These are phyloP conservation scores for Penicillium malachiteum DNA, from an alignment of 495 filamentous ascomycete species.

Conservation along the genomic window DNA sequence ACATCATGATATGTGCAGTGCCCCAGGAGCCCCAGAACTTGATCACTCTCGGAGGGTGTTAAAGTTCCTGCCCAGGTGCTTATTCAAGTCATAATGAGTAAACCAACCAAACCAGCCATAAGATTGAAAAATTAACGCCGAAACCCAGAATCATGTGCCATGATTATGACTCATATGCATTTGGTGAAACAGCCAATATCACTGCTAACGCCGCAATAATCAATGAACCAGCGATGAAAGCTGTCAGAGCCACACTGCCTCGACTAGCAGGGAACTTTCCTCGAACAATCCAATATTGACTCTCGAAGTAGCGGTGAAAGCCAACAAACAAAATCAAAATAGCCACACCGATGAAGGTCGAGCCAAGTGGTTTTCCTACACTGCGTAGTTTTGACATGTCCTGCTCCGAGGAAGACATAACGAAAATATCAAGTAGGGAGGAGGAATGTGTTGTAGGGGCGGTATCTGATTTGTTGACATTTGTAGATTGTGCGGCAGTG, in stretches of 20 bases:
- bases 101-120: neutral
- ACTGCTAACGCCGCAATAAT: constrained; percentile 71
- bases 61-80: too few species aligned
- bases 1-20: too few species aligned
- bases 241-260: constrained; percentile 78
- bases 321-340: constrained; percentile 85
- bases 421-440: constrained; percentile 8
- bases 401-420: constrained; percentile 7
- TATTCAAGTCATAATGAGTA: too few species aligned
- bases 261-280: constrained; percentile 94
- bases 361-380: constrained; percentile 89
- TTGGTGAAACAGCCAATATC: constrained; percentile 64
- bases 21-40: too few species aligned
- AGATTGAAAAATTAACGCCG: neutral
- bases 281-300: constrained; percentile 80
- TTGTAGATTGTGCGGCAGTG: constrained; percentile 41
- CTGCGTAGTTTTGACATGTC: constrained; percentile 57
- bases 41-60: too few species aligned
- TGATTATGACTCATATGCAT: constrained; percentile 42
- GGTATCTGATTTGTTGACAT: constrained; percentile 14
- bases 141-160: neutral
- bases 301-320: constrained; percentile 66
- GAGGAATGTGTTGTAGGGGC: constrained; percentile 15
- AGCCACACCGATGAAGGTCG: constrained; percentile 85
- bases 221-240: constrained; percentile 64